phyloP scores from a whole-genome alignment of 1,139 yeast genomes.

The Hyphopichia buzzinii region DNA sequence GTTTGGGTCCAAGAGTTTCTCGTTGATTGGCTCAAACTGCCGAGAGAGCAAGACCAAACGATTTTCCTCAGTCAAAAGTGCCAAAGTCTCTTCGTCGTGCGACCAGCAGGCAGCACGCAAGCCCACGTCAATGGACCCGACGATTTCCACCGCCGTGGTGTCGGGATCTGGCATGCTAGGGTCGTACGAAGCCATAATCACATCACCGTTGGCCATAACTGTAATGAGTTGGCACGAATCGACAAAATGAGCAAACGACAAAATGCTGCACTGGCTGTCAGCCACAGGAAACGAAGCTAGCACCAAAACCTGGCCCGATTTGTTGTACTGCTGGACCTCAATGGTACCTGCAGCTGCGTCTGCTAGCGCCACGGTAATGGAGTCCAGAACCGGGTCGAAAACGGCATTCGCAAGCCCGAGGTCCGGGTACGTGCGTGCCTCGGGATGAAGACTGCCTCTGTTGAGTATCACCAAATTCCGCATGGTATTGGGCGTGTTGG shows the following conservation, averaged over 20 bases:
- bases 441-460: constrained; percentile 51
- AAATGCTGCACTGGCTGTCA: constrained; percentile 16
- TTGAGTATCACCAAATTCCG: constrained; percentile 58
- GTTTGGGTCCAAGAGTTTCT: constrained; percentile 52
- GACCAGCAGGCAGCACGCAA: constrained; percentile 81
- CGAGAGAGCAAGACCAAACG: constrained; percentile 70
- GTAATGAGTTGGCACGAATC: constrained; percentile 63
- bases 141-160: constrained; percentile 63
- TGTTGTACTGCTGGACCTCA: constrained; percentile 52
- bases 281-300: constrained; percentile 56
- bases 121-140: constrained; percentile 82
- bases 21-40: constrained; percentile 76
- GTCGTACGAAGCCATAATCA: constrained; percentile 65
- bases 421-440: constrained; percentile 59
- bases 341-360: constrained; percentile 57
- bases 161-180: constrained; percentile 47
- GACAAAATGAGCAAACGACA: constrained; percentile 62
- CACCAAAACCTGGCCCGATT: constrained; percentile 51
- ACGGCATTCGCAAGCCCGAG: constrained; percentile 54
- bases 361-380: constrained; percentile 65
- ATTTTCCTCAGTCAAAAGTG: constrained; percentile 62
- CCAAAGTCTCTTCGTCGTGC: constrained; percentile 83
- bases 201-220: constrained; percentile 66
- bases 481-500: constrained; percentile 29
- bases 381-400: constrained; percentile 76